Base-by-base conservation (phyloP, 1,284 basidiomycete species). In the Cryptococcus floricola region DNA sequence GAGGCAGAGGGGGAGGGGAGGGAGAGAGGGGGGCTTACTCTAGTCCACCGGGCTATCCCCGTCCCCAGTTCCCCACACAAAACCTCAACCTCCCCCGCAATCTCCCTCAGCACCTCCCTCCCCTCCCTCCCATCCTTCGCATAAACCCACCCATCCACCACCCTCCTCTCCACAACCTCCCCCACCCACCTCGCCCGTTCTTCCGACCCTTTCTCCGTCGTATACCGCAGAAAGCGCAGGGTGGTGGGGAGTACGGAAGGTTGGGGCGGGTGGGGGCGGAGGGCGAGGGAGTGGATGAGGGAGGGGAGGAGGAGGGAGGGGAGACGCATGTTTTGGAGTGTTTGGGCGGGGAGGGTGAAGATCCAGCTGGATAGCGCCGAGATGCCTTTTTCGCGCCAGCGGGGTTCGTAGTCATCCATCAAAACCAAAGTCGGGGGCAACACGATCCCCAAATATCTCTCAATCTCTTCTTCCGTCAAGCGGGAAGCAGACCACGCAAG, bases 381-480 rank as follows among this genome's bases (percentile, higher is more conserved):
- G 1, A 67, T 65, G 5, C 74, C 76, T 28, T 58, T 53, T 4
- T 60, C 60, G 1, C 76, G 67, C 64, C 70, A 77, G 1, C 52
- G 43, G 0, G 76, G 69, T 27, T 77, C 73, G 62, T 67, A 77
- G 53, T 77, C 76, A 59, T 77, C 76, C 68, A 77, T 68, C 54
- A 77, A 55, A 28, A 68, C 67, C 27, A 77, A 50, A 0, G 74
- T 75, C 1, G 76, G 75, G 5, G 76, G 76, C 3, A 77, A 58
- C 19, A 77, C 61, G 42, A 70, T 28, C 1, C 68, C 70, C 6
- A 77, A 66, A 14, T 67, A 56, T 44, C 63, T 58, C 45, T 71
- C 67, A 2, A 74, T 39, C 8, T 68, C 60, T 6, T 44, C 39
- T 1, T 50, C 6, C 0, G 52, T 12, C 8, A 73, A 53, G 1